Base-by-base conservation (phyloP, 331 rosid genomes). In the Malus hybrid region DNA sequence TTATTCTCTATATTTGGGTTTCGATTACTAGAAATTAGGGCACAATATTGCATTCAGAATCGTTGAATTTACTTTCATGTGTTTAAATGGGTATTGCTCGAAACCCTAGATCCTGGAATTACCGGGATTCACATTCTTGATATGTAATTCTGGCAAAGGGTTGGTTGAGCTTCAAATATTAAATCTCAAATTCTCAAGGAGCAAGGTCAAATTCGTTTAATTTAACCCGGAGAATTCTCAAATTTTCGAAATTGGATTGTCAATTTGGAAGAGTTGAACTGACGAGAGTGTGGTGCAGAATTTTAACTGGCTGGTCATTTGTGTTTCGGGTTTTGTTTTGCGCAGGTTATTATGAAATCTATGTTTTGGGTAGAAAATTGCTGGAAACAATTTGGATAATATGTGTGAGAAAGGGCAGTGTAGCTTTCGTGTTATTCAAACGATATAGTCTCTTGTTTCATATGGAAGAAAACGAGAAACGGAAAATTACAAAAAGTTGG, bases 51-150 rank as follows among this genome's bases (percentile, higher is more conserved):
- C 48, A 3, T 31, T 18, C 18, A 5, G 6, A 34, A 39, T 56
- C 54, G 34, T 73, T 5, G 28, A 31, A 59, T 11, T 73, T 73
- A 3, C 16, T 27, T 12, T 15, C 54, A 34, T 59, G 24, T 6
- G 33, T 31, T 33, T 57, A 9, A 18, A 2, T 24, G 3, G 19
- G 19, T 59, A 29, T 13, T 36, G 27, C 18, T 24, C 16, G 2
- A 59, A 73, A 59, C 68, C 76, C 76, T 73, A 59, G 36, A 12
- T 59, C 48, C 34, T 56, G 52, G 54, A 56, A 52, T 52, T 54
- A 6, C 29, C 5, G 66, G 34, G 27, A 59, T 59, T 42, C 48
- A 39, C 46, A 39, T 9, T 39, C 46, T 39, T 39, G 46, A 42
- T 42, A 10, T 42, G 14, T 42, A 42, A 10, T 42, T 42, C 48